Evolutionary conservation across 805 yeast species (phyloP).

Genomic region (Clavispora fructus): DNA sequence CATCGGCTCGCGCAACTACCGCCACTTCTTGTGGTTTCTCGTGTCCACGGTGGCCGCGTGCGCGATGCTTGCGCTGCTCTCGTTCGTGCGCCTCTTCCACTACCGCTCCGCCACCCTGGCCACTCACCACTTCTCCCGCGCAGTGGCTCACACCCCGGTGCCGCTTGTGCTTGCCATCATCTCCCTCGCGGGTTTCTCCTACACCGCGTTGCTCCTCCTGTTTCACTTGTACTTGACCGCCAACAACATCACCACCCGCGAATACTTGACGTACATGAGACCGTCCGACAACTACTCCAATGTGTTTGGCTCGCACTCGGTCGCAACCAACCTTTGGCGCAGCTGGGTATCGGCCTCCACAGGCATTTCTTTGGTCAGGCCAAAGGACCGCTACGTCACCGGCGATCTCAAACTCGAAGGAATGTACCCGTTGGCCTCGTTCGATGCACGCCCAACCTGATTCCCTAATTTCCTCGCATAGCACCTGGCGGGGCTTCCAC

Average conservation of each 20-base stretch:
- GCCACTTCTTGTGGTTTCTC: slow-evolving; percentile 31
- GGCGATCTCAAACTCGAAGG: slow-evolving; percentile 7
- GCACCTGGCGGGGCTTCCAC: no score
- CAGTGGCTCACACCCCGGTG: slow-evolving; percentile 22
- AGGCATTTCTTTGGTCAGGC: slow-evolving; percentile 11
- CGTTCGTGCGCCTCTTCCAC: slow-evolving; percentile 15
- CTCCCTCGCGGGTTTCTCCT: slow-evolving; percentile 40
- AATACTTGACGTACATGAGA: slow-evolving; percentile 47
- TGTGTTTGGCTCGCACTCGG: slow-evolving; percentile 22
- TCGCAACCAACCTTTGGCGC: slow-evolving; percentile 25
- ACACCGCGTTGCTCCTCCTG: slow-evolving; percentile 49
- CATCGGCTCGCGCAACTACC: slow-evolving; percentile 36
- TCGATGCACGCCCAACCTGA: neutral
- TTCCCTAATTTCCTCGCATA: no score
- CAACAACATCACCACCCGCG: slow-evolving; percentile 67
- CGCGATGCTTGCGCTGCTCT: slow-evolving; percentile 11
- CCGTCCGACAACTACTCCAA: slow-evolving; percentile 27
- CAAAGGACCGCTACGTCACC: slow-evolving; percentile 3
- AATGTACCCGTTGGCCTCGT: slow-evolving; percentile 6
- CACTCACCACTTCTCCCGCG: slow-evolving; percentile 10
- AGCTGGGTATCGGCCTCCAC: slow-evolving; percentile 35
- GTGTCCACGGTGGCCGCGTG: slow-evolving; percentile 15
- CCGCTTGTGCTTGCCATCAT: slow-evolving; percentile 51
- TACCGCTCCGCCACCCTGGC: neutral
- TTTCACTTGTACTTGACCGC: slow-evolving; percentile 53